Base-by-base conservation (phyloP, 106 monocot species). In the Dendrobium nobile region DNA sequence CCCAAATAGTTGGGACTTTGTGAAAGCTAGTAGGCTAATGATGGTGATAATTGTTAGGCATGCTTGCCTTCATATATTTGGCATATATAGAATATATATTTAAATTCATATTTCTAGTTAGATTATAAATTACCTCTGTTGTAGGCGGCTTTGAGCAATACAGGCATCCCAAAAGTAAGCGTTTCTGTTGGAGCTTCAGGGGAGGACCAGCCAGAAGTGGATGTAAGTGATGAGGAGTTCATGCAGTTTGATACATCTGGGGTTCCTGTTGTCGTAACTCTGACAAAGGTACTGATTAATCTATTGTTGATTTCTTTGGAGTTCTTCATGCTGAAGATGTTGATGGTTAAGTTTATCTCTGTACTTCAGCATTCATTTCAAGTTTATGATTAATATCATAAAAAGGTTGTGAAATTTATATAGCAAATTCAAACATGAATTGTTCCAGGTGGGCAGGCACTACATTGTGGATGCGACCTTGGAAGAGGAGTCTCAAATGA, bases 401-500 rank as follows among this genome's bases (percentile, higher is more conserved):
- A 65, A 22, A 26, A 65, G 24, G 26, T 26, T 24, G 24, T 51
- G 13, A 51, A 51, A 51, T 51, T 22, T 65, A 8, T n/a, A 65
- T 24, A 65, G 1, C 64, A 26, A 65, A n/a, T 65, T n/a, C 24
- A 65, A 65, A 65, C 26, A 6, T 22, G 7, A 26, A 10, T 70
- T 37, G 11, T 48, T 76, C 4, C 77, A 97, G 97, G 91, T 97
- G 15, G 94, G 97, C 41, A 87, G 28, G 79, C 92, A 92, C 55
- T 97, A 97, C 84, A 94, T 97, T 42, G 95, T 91, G 6, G 92
- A 98, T 89, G 98, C 92, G 31, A 95, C 98, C 19, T 88, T 88
- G 28, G 98, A 98, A 81, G 98, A 98, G 77, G 98, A 98, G 79
- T 98, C 97, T 43, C 92, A 94, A 61, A 98, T 95, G 94, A 98